These are phyloP conservation scores for Melanomma pulvis-pyrius DNA, from an alignment of 495 filamentous ascomycete genomes.

Conservation along the genomic window DNA sequence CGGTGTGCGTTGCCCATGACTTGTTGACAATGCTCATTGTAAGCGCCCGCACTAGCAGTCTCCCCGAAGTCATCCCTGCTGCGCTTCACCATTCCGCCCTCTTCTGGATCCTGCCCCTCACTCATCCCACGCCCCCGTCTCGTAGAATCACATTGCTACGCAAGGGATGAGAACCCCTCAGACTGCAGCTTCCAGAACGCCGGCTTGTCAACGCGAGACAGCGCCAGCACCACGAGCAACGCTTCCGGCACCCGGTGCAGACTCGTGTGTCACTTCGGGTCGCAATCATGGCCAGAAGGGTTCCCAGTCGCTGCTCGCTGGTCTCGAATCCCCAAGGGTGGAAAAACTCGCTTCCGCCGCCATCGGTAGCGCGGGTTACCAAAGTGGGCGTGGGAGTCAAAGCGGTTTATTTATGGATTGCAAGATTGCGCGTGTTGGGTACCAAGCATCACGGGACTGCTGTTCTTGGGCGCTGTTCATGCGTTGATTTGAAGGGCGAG, in stretches of 20 bases:
- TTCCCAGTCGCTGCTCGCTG: too few relatives aligned
- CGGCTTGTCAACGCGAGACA: not conserved
- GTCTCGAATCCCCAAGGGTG: too few relatives aligned
- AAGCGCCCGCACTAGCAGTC: constrained; percentile 32
- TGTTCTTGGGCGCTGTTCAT: constrained; percentile 19
- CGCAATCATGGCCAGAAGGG: too few relatives aligned
- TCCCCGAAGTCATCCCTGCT: constrained; percentile 30
- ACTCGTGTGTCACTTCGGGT: too few relatives aligned
- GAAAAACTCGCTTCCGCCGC: constrained; percentile 5
- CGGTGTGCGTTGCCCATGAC: not conserved
- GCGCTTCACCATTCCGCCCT: constrained; percentile 16
- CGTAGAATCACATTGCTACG: too few relatives aligned
- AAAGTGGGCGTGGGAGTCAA: constrained; percentile 1
- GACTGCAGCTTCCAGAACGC: not conserved
- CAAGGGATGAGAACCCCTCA: not conserved
- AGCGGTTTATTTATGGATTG: constrained; percentile 4
- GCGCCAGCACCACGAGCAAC: not conserved
- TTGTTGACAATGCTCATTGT: constrained; percentile 12
- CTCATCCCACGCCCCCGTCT: constrained; percentile 1
- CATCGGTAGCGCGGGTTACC: constrained; percentile 18
- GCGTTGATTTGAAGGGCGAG: constrained; percentile 20
- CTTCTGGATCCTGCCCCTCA: constrained; percentile 12
- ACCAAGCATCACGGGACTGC: constrained; percentile 3
- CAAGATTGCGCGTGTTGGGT: not conserved
- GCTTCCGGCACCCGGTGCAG: not conserved